Conservation (phyloP, 2,329 filamentous ascomycete genomes). For the Colletotrichum sp. region DNA sequence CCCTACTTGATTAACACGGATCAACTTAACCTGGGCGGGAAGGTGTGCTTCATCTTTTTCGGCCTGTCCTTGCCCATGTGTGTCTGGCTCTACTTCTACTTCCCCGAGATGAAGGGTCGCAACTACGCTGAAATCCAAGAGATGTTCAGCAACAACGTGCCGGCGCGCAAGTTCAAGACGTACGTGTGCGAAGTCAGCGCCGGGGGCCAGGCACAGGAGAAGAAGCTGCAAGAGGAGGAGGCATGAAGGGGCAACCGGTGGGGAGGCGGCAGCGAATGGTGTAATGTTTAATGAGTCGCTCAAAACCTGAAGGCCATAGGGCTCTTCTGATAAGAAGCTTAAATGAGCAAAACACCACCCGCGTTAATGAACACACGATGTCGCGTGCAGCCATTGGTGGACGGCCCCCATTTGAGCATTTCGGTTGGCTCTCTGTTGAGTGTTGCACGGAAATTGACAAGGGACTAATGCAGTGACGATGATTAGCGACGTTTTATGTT, state of each 20-base stretch:
- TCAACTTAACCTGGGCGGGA: slow-evolving; percentile 35
- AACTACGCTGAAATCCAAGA: slow-evolving; percentile 23
- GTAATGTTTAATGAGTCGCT: not conserved
- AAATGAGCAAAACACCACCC: slow-evolving; percentile 8
- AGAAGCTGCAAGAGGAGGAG: slow-evolving; percentile 9
- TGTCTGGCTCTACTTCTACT: slow-evolving; percentile 16
- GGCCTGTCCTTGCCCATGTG: slow-evolving; percentile 32
- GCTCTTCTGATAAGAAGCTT: slow-evolving; percentile 9
- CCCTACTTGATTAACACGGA: slow-evolving; percentile 34
- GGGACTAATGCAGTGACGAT: slow-evolving; percentile 13
- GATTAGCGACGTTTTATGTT: slow-evolving; percentile 20
- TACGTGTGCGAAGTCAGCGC: slow-evolving; percentile 13
- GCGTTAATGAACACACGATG: not conserved
- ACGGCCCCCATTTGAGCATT: not conserved
- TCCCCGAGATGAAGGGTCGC: slow-evolving; percentile 22
- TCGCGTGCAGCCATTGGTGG: not conserved
- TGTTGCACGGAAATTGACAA: slow-evolving; percentile 12
- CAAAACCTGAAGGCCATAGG: not conserved
- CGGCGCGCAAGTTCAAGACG: slow-evolving; percentile 13
- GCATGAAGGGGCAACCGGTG: slow-evolving; percentile 11
- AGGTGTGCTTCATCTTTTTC: slow-evolving; percentile 37
- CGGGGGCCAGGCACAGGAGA: not conserved
- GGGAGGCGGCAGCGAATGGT: not conserved
- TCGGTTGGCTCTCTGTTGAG: slow-evolving; percentile 8
- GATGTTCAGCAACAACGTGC: slow-evolving; percentile 16